Evolutionary conservation across 257 asterid species (phyloP).

Genomic region (Lantana camara): DNA sequence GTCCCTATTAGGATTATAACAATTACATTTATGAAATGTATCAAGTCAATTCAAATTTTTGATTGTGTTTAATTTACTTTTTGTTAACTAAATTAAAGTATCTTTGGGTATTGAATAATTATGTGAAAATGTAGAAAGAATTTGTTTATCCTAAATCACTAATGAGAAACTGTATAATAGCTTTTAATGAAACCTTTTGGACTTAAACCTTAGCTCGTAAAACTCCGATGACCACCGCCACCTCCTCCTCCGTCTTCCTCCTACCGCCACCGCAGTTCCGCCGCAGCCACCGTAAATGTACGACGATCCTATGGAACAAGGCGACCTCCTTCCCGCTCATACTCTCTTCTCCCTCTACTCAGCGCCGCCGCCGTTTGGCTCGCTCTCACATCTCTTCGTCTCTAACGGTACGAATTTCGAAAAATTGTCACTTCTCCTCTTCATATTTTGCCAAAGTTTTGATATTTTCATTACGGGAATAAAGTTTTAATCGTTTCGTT

Average conservation of each 20-base stretch:
- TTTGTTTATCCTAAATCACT: too few species aligned
- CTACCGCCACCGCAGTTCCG: constrained; percentile 40
- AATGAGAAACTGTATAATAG: too few species aligned
- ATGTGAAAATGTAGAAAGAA: too few species aligned
- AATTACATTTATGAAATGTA: too few species aligned
- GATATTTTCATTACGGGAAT: not conserved
- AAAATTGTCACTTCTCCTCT: not conserved
- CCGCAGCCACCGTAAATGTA: constrained; percentile 40
- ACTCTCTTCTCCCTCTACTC: constrained; percentile 23
- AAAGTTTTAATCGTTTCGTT: not conserved
- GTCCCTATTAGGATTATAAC: too few species aligned
- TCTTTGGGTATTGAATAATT: too few species aligned
- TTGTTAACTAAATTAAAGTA: too few species aligned
- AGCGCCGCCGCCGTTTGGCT: constrained; percentile 36
- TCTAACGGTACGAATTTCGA: constrained; percentile 44
- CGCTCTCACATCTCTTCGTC: constrained; percentile 54
- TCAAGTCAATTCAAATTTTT: too few species aligned
- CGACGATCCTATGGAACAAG: constrained; percentile 33
- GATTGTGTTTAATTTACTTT: too few species aligned
- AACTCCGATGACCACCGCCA: constrained; percentile 40
- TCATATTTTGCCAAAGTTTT: too few species aligned
- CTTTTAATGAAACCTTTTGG: too few species aligned
- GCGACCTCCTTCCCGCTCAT: constrained; percentile 27
- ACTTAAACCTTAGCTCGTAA: constrained; percentile 27
- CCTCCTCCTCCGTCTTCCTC: constrained; percentile 50